phyloP scores from a whole-genome alignment of 1,284 basidiomycete species.

The Malassezia pachydermatis region DNA sequence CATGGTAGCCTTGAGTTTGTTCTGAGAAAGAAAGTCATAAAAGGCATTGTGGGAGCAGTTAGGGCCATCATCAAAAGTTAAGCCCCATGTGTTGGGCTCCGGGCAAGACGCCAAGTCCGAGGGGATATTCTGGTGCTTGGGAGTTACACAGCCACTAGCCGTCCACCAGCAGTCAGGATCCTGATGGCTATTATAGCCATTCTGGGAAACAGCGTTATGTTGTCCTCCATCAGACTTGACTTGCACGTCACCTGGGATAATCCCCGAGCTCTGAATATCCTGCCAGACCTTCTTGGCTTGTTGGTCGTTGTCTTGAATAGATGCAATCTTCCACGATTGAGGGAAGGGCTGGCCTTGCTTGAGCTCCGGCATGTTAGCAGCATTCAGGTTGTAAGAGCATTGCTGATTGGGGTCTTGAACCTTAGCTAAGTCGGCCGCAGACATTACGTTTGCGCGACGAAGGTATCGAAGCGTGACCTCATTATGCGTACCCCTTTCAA shows the following conservation, averaged over 20 bases:
- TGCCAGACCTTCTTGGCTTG: constrained; percentile 3
- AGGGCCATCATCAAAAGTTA: constrained; percentile 53
- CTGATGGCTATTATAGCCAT: constrained; percentile 17
- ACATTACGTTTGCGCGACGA: not conserved
- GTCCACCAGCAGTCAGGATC: constrained; percentile 47
- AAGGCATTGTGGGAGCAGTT: constrained; percentile 52
- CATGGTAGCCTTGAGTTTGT: constrained; percentile 53
- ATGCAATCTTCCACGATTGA: constrained; percentile 21
- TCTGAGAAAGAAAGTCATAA: constrained; percentile 51
- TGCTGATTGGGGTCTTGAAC: not conserved
- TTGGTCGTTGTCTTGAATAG: constrained; percentile 5
- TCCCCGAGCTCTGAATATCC: constrained; percentile 14
- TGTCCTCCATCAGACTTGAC: constrained; percentile 32
- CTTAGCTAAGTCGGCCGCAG: not conserved
- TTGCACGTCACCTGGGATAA: constrained; percentile 12
- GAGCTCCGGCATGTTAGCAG: not conserved
- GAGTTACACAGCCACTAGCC: constrained; percentile 33
- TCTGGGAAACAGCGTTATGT: constrained; percentile 16
- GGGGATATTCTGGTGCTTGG: constrained; percentile 36
- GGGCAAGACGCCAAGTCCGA: constrained; percentile 50
- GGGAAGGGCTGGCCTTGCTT: constrained; percentile 22
- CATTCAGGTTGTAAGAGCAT: not conserved
- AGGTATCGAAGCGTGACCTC: not conserved
- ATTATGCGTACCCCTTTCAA: too few relatives aligned
- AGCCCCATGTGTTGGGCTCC: constrained; percentile 53